These are phyloP conservation scores for Eucalyptus erythrocorys DNA, from an alignment of 345 rosid species.

Conservation along the genomic window DNA sequence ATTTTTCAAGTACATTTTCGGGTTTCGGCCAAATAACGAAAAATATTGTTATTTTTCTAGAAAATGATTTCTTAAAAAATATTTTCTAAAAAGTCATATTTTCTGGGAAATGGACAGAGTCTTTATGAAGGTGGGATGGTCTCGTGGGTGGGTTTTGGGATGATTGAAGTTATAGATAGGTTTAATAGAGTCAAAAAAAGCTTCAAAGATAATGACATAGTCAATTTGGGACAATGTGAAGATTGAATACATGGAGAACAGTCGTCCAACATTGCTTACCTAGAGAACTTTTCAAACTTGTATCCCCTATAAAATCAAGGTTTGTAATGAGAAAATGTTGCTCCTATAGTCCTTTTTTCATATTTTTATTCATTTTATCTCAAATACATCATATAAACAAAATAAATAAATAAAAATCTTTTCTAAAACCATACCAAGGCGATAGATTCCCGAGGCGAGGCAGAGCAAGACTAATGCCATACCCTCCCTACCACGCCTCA, in stretches of 20 bases:
- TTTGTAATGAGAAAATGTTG: neutral
- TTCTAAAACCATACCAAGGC: neutral
- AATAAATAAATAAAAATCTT: neutral
- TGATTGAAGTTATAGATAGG: too few species aligned
- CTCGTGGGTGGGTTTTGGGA: too few species aligned
- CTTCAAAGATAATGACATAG: neutral
- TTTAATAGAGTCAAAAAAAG: too few species aligned
- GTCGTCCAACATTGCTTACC: neutral
- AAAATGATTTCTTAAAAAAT: too few species aligned
- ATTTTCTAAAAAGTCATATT: too few species aligned
- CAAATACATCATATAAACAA: neutral
- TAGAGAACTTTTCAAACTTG: neutral
- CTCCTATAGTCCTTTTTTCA: neutral
- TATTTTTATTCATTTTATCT: neutral
- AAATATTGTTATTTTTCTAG: too few species aligned
- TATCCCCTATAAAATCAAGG: neutral
- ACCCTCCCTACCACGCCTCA: neutral
- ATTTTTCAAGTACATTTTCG: too few species aligned
- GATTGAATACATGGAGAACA: neutral
- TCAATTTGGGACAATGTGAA: neutral
- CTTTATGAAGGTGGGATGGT: too few species aligned
- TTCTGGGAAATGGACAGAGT: rapidly evolving
- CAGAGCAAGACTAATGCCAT: neutral
- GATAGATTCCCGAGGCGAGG: neutral
- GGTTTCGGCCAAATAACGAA: rapidly evolving